A percentile compares a stretch with the other conserved stretches of the same genome.
Evolutionary conservation across 2,329 filamentous ascomycete species (phyloP).

Genomic region (Calonectria henricotiae): DNA sequence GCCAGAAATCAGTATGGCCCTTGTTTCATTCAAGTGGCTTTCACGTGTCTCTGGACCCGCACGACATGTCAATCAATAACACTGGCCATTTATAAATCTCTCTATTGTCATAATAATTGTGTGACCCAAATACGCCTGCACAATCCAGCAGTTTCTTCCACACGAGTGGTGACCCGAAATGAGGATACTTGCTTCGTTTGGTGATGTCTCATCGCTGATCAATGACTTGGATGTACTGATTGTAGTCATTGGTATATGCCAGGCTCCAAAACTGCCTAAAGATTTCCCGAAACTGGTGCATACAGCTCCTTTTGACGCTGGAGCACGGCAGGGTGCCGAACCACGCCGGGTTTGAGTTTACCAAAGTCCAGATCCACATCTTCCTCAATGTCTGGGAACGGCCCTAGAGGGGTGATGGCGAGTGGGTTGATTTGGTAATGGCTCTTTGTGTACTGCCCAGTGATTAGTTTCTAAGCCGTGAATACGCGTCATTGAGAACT

Average conservation of each 20-base stretch:
- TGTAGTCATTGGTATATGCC: not conserved
- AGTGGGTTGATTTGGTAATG: constrained; percentile 51
- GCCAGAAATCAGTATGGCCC: not conserved
- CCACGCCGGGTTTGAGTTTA: constrained; percentile 44
- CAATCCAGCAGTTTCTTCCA: too few species aligned
- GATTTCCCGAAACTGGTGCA: not conserved
- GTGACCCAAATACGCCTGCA: not conserved
- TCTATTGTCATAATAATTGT: not conserved
- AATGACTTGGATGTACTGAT: too few species aligned
- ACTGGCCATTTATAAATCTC: too few species aligned
- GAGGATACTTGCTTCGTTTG: not conserved
- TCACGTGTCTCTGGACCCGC: not conserved
- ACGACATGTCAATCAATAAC: too few species aligned
- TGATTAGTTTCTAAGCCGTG: not conserved
- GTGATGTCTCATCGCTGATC: not conserved
- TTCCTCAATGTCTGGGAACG: constrained; percentile 50
- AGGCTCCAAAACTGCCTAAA: not conserved
- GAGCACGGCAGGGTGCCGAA: constrained; percentile 49
- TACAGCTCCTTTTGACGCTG: constrained; percentile 49
- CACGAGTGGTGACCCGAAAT: too few species aligned
- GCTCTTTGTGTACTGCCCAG: constrained; percentile 50
- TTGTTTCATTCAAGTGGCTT: not conserved
- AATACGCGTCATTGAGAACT: not conserved
- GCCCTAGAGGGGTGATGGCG: constrained; percentile 51
- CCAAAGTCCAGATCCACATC: constrained; percentile 44